Evolutionary conservation across 169 alveolate species (phyloP).

Genomic region (Pseudocohnilembus persalinus): DNA sequence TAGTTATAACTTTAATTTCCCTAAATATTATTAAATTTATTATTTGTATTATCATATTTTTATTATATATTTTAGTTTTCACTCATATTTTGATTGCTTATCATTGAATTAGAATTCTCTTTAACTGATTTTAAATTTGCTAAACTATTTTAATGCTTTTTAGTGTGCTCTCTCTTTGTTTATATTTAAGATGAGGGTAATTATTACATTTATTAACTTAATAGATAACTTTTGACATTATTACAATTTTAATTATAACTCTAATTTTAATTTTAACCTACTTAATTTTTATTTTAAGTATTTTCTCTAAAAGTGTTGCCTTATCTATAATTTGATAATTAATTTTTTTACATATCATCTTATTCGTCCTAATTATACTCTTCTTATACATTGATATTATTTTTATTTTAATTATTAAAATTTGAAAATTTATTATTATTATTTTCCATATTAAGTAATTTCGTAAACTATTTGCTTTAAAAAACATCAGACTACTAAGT

Average conservation of each 20-base stretch:
- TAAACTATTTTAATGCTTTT: not conserved
- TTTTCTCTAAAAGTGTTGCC: no score
- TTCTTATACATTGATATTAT: not conserved
- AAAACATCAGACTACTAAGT: not conserved
- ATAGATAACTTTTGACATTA: not conserved
- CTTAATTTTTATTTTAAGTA: not conserved
- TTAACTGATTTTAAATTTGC: not conserved
- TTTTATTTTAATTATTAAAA: no score
- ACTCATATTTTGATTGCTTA: not conserved
- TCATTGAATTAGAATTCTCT: no score
- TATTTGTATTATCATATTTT: no score
- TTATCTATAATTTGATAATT: no score
- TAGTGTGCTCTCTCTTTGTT: not conserved
- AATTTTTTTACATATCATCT: no score
- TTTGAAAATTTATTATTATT: no score
- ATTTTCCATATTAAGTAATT: not conserved
- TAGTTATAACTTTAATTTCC: not conserved
- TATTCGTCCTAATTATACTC: not conserved
- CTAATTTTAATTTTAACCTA: not conserved
- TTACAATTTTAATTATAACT: no score
- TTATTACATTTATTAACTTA: not conserved
- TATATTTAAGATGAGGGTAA: not conserved
- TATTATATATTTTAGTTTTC: not conserved
- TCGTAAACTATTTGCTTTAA: no score
- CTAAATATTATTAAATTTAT: not conserved